phyloP scores from a whole-genome alignment of 2,329 filamentous ascomycete genomes.

The Aspergillus sclerotialis region DNA sequence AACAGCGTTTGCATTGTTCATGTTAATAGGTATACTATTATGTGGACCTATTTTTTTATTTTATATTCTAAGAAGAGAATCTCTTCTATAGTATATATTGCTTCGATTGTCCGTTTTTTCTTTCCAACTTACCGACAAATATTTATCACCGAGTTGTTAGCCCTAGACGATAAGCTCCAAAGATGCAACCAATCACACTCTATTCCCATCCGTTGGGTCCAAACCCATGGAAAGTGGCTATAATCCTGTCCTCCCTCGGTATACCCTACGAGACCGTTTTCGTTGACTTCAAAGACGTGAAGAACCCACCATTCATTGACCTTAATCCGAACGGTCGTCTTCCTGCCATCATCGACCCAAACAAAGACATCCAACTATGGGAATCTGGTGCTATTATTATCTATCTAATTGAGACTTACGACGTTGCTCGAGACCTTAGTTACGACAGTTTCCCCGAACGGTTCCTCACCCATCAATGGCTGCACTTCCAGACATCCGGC shows the following conservation, averaged over 20 bases:
- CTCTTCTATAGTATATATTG: no score
- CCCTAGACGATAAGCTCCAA: no score
- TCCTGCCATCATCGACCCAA: slow-evolving; percentile 23
- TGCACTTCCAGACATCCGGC: slow-evolving; percentile 37
- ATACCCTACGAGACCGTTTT: slow-evolving; percentile 17
- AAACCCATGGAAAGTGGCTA: slow-evolving; percentile 21
- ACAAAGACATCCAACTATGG: slow-evolving; percentile 30
- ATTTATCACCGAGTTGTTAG: no score
- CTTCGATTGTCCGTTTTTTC: no score
- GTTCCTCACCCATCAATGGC: slow-evolving; percentile 33
- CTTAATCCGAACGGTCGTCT: slow-evolving; percentile 23
- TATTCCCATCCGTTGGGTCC: slow-evolving; percentile 11
- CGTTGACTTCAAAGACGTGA: slow-evolving; percentile 16
- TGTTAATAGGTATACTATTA: no score
- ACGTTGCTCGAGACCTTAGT: slow-evolving; percentile 26
- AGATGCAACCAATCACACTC: slow-evolving; percentile 4
- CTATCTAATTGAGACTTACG: slow-evolving; percentile 37
- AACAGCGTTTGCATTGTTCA: no score
- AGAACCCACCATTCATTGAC: slow-evolving; percentile 10
- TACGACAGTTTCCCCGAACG: slow-evolving; percentile 21
- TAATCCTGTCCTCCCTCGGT: slow-evolving; percentile 19
- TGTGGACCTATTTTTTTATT: no score
- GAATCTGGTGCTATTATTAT: slow-evolving; percentile 38
- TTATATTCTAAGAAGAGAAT: no score
- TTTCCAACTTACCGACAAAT: no score